Base-by-base conservation (phyloP, 345 rosid genomes). In the Ceriops decandra region DNA sequence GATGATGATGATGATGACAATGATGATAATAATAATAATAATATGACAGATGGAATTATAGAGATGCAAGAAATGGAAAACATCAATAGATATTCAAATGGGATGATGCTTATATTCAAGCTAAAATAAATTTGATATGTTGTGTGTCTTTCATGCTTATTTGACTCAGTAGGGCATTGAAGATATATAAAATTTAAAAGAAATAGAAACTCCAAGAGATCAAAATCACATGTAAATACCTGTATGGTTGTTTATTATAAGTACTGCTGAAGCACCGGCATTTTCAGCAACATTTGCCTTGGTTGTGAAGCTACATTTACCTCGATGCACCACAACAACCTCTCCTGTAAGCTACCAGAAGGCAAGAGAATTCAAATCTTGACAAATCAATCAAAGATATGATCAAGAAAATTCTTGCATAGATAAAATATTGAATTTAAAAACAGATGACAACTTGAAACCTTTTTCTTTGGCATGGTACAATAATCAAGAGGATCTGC, bases 401-500 rank as follows among this genome's bases (percentile, higher is more conserved):
- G 24, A 17, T 2, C 17, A 52, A 65, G 52, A 36, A 20, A n/a
- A 57, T 4, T 7, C n/a, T 15, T n/a, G 4, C 22, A 38, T 21
- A 35, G 28, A 21, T 26, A 38, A 64, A 59, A 27, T 24, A 42
- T n/a, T 11, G 7, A 52, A 17, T 6, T 20, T n/a, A 28, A n/a
- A 2, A 19, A 42, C 19, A 52, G 38, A 26, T 27, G 30, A 31
- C 2, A 19, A 49, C 42, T 56, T 46, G 49, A 63, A 82, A 91
- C 97, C 97, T 91, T 83, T 7, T 67, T 73, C 61, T 70, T 85
- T 53, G 90, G 90, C 13, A 11, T 79, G 72, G 76, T 81, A 80
- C 97, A 91, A 70, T 83, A 87, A 72, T 91, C 90, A 77, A 87
- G 92, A 72, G 97, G 97, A 63, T 91, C 93, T 32, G 96, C 87